Base-by-base conservation (phyloP, 306 rosid genomes). In the Echinosophora koreensis region DNA sequence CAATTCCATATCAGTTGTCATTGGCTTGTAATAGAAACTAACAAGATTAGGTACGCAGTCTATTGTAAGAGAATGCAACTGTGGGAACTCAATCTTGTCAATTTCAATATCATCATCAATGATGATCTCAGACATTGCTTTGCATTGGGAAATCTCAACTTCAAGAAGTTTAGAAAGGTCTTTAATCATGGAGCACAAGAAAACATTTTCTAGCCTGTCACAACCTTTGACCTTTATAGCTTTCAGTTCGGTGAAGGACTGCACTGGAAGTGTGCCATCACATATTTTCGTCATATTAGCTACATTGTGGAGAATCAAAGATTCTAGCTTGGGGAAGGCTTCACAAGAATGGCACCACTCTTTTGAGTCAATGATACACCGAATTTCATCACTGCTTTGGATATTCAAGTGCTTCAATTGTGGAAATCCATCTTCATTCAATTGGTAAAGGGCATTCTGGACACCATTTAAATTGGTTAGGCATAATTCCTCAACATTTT, bases 161-260 rank as follows among this genome's bases (percentile, higher is more conserved):
- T 61, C 34, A 2, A 2, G 27, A 63, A 79, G 66, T 63, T 54
- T 50, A 17, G 59, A 10, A 66, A 82, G 65, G 28, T 16, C 4
- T 49, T 17, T 39, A 3, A 8, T n/a, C 1, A 12, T 50, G 38
- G 79, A 63, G n/a, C 10, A 57, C 5, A 5, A 27, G 7, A 82
- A 17, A 5, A 82, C 32, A 27, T 27, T 27, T 35, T 71, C 56
- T 59, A 77, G 55, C 18, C 46, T 46, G 5, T 65, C 13, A 47
- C 86, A 82, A 7, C 35, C 8, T 9, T 6, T 4, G 30, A 82
- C 66, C 46, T 10, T 0, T 8, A 71, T 10, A 4, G 2, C 12
- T 65, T 32, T 27, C 2, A 81, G 3, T 11, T 51, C 76, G 3
- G 32, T 22, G 32, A 69, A 54, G 35, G 56, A 69, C 0, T 22